Base-by-base conservation (phyloP, 1,139 yeast genomes). In the Candida gigantensis region DNA sequence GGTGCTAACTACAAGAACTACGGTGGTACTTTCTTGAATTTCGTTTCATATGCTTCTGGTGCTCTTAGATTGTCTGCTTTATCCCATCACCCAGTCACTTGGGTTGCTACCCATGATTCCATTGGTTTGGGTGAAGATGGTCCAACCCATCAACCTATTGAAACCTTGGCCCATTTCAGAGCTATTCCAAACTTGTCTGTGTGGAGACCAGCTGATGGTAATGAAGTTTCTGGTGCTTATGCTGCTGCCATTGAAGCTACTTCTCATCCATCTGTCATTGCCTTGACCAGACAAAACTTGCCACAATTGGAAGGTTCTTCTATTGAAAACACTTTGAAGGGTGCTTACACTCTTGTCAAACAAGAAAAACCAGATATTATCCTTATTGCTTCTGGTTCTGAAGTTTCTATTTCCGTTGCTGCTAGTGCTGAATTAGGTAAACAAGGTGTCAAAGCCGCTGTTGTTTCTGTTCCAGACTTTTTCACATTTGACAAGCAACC, bases 141-240 rank as follows among this genome's bases (percentile, higher is more conserved):
- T 62, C 98, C 98, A 67, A 92, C 98, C 62, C 98, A 92, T 72
- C 98, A 92, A 77, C 99, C 99, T 68, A 88, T 92, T 57, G 99
- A 92, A 79, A 92, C 98, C 46, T 74, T 92, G 64, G 96, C 97
- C 45, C 98, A 92, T 71, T 81, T 94, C 72, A 88, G 99, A 79
- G 96, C 98, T 51, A 65, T 79, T 57, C 99, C 99, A 73, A 94
- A 94, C 78, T 60, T 81, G 56, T 79, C 84, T 65, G 97, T 92
- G 45, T 92, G 97, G 97, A 88, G 99, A 80, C 98, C 98, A 55
- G 98, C 98, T 61, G 98, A 94, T 66, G 99, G 99, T 75, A 92
- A 92, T 68, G 99, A 92, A 76, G 84, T 86, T 51, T 86, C 97
- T 51, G 99, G 97, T 59, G 96, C 98, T 49, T 92, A 92, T 81